Percentiles rank a stretch among this genome's conserved stretches.
Evolutionary conservation across 345 rosid genomes (phyloP).

Genomic region (Gossypium sturtianum): DNA sequence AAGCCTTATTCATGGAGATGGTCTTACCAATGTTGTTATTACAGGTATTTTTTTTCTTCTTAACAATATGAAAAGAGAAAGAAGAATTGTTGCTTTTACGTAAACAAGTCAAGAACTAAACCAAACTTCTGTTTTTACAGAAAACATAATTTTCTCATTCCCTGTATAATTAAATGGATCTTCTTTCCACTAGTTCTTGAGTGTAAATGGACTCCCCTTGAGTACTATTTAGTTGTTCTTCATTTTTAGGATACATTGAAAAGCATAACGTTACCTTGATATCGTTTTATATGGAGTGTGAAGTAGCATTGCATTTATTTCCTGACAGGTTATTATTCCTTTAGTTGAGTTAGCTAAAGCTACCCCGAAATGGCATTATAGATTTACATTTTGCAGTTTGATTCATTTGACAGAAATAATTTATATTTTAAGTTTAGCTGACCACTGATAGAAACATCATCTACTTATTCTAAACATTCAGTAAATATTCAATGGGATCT

Average conservation of each 20-base stretch:
- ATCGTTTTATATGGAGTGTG: neutral
- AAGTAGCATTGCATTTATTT: neutral
- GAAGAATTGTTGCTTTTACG: neutral
- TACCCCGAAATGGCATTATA: neutral
- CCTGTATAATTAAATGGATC: neutral
- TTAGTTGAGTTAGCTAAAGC: neutral
- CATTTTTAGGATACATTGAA: neutral
- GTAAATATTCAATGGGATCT: neutral
- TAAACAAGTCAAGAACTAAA: neutral
- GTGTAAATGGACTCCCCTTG: neutral
- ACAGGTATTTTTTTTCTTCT: constrained; percentile 45
- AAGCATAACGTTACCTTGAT: neutral
- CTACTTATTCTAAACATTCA: neutral
- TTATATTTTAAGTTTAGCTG: neutral
- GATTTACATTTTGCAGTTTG: neutral
- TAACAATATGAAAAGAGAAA: neutral
- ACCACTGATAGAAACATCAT: neutral
- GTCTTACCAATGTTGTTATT: constrained; percentile 74
- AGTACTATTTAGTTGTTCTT: neutral
- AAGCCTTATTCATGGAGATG: constrained; percentile 95
- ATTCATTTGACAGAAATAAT: neutral
- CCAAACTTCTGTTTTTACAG: neutral
- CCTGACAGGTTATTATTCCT: neutral
- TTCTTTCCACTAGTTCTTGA: neutral
- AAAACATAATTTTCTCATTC: neutral